phyloP scores from a whole-genome alignment of 768 basidiomycete genomes.

The Amanita inopinata region DNA sequence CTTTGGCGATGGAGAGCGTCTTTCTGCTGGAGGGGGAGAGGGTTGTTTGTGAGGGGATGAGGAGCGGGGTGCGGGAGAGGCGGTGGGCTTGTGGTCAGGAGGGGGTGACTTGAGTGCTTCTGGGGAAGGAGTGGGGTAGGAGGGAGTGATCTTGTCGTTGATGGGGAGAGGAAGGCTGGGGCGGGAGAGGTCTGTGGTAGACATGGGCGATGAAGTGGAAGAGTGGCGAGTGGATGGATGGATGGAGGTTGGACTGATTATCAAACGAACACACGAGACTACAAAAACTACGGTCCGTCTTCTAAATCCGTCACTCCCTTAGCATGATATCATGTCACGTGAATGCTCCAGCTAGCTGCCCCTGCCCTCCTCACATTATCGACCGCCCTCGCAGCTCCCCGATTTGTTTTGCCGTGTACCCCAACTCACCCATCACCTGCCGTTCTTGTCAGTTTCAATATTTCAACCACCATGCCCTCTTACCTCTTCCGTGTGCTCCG shows the following conservation, averaged over 20 bases:
- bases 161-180: background rate
- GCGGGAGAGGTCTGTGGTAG: constrained; percentile 6
- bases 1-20: constrained; percentile 1
- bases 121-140: background rate
- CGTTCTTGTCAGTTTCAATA: constrained; percentile 5
- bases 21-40: background rate
- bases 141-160: constrained; percentile 8
- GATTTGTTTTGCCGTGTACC: constrained; percentile 29
- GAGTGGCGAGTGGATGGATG: constrained; percentile 13
- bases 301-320: constrained; percentile 11
- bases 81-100: constrained; percentile 5
- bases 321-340: constrained; percentile 13
- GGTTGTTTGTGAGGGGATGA: background rate
- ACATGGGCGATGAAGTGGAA: constrained; percentile 10
- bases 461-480: constrained; percentile 8
- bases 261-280: constrained; percentile 15
- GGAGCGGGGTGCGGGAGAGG: constrained; percentile 6
- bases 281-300: constrained; percentile 15
- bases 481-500: constrained; percentile 76
- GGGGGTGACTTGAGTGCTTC: constrained; percentile 3
- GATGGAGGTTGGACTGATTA: constrained; percentile 16
- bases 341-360: no score
- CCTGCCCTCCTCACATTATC: constrained; percentile 22
- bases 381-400: constrained; percentile 29
- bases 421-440: constrained; percentile 33